A percentile compares a stretch with the other conserved stretches of the same genome.
phyloP scores from a whole-genome alignment of 768 basidiomycete species.

The Mycena capillaripes region DNA sequence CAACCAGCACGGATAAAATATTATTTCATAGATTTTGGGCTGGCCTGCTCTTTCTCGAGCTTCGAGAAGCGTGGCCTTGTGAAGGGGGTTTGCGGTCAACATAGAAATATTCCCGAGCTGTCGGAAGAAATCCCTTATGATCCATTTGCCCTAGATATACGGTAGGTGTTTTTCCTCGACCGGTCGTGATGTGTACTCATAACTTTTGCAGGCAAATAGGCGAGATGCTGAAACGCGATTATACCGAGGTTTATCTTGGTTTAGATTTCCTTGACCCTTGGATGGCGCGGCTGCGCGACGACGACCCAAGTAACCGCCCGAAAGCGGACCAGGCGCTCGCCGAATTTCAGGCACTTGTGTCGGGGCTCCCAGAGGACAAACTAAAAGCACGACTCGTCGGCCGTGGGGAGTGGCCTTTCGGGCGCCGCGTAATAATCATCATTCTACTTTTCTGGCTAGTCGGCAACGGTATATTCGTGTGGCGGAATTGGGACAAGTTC shows the following conservation, averaged over 20 bases:
- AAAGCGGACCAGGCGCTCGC: conserved; percentile 27
- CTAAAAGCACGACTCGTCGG: conserved; percentile 24
- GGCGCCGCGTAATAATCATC: conserved; percentile 11
- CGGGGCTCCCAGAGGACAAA: conserved; percentile 29
- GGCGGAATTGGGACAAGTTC: conserved; percentile 34
- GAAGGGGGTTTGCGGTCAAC: conserved; percentile 33
- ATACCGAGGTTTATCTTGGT: conserved; percentile 27
- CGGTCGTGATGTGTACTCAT: background rate
- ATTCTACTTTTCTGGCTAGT: conserved; percentile 18
- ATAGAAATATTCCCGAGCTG: conserved; percentile 37
- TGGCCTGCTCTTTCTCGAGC: conserved; percentile 35
- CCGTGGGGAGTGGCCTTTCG: conserved; percentile 30
- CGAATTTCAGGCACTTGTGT: conserved; percentile 20
- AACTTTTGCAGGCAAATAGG: conserved; percentile 30
- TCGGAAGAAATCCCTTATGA: conserved; percentile 36
- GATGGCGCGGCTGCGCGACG: conserved; percentile 31
- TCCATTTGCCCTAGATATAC: conserved; percentile 35
- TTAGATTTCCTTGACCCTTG: conserved; percentile 31
- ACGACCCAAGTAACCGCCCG: conserved; percentile 32
- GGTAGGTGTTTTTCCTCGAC: conserved; percentile 4
- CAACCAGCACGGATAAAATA: conserved; percentile 17
- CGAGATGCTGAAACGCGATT: conserved; percentile 37
- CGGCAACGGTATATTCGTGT: conserved; percentile 24
- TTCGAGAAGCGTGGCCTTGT: conserved; percentile 37
- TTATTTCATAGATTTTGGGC: conserved; percentile 37